Base-by-base conservation (phyloP, 768 basidiomycete genomes). In the Candolleomyces aberdarensis region DNA sequence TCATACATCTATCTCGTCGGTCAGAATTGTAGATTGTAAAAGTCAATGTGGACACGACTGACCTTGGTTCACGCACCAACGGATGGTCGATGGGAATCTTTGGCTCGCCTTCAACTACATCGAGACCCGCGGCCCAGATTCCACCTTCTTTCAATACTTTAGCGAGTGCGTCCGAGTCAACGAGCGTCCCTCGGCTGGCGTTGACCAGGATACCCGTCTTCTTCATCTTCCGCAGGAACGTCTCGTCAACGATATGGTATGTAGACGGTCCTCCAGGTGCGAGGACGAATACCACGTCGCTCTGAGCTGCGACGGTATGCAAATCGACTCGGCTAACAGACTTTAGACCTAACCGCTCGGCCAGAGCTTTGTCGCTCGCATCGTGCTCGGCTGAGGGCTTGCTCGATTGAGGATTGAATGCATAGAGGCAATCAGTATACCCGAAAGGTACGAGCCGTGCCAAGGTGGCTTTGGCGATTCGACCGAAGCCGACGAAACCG, bases 91-190 rank as follows among this genome's bases (percentile, higher is more conserved):
- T 71, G 0, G 74, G 66, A 29, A 99, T 79, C 49, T 87, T 73
- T 0, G 96, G 96, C 71, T 98, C 96, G 19, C 94, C 94, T 64
- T 94, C 92, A 7, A 98, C 86, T 40, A 98, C 96, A 71, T 99
- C 96, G 11, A 99, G 67, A 0, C 94, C 96, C 0, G 97, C 97
- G 22, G 87, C 95, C 82, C 89, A 96, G 22, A 99, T 90, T 85
- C 88, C 87, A 3, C 82, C 83, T 62, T 89, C 85, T 50, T 77
- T 71, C 47, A 98, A 74, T 2, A 96, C 96, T 62, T 80, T 84
- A 2, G 89, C 90, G 9, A 99, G 80, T 13, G 96, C 96, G 52
- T 91, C 85, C 0, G 92, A 92, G 71, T 99, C 94, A 7, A 99
- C 92, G 14, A 98, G 74, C 0, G 92, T 86, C 36, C 96, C 96